These are phyloP conservation scores for Rhizopogon sp. DNA, from an alignment of 768 basidiomycete species.

Conservation along the genomic window DNA sequence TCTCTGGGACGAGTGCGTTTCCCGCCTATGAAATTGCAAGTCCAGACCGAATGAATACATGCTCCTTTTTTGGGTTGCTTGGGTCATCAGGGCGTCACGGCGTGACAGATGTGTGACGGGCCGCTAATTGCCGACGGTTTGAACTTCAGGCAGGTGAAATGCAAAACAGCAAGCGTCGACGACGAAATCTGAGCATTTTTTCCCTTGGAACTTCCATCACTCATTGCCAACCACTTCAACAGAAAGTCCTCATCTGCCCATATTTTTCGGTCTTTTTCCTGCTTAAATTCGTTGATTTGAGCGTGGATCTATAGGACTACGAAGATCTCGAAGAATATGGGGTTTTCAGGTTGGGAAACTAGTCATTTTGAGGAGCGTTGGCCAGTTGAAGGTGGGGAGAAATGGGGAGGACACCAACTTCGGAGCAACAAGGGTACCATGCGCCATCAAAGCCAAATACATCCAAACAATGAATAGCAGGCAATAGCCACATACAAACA, in stretches of 20 bases:
- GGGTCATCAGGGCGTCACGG: slow-evolving; percentile 7
- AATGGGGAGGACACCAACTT: slow-evolving; percentile 17
- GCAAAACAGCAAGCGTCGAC: background rate
- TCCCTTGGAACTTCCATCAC: slow-evolving; percentile 10
- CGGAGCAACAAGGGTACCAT: slow-evolving; percentile 8
- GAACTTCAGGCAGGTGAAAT: background rate
- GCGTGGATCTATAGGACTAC: no score
- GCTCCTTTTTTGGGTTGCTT: slow-evolving; percentile 18
- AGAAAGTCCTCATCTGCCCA: background rate
- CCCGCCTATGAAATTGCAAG: slow-evolving; percentile 38
- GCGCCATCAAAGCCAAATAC: slow-evolving; percentile 15
- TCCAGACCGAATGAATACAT: slow-evolving; percentile 3
- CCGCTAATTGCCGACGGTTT: slow-evolving; percentile 14
- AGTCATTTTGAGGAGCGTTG: slow-evolving; percentile 6
- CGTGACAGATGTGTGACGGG: no score
- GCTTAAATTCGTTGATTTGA: no score
- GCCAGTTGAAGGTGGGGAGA: slow-evolving; percentile 15
- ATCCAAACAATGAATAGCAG: slow-evolving; percentile 23
- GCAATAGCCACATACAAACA: slow-evolving; percentile 28
- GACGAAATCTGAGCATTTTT: slow-evolving; percentile 18
- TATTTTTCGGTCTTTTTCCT: slow-evolving; percentile 7
- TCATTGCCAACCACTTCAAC: slow-evolving; percentile 1
- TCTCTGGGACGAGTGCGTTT: slow-evolving; percentile 45
- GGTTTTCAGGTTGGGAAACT: background rate
- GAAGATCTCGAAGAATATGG: background rate